Evolutionary conservation across 345 rosid genomes (phyloP), one percentile per base, ranked within the genome.

Genomic region (Gossypium turneri): DNA sequence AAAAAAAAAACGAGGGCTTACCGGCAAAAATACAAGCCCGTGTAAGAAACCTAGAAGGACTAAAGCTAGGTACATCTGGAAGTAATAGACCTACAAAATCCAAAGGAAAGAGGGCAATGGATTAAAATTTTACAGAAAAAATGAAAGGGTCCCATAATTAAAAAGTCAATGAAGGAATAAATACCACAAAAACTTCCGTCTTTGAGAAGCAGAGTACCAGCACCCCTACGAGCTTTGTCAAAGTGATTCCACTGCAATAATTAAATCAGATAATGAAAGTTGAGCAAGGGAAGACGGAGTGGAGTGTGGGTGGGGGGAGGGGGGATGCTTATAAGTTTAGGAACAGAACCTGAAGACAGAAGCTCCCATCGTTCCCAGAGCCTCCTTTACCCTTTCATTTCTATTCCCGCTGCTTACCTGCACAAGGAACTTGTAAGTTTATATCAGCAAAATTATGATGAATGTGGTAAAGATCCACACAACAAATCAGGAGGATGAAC

Each of bases 41-140:
- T 96, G 99, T 70, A 96, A 78, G 87, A 92, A 96, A 81, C 98
- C 99, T 13, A 96, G 94, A 29, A 93, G 92, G 73, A 93, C 99
- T 70, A 96, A 76, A 25, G 99, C 97, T 3, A 96, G 85, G 80
- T 96, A 96, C 99, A 96, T 93, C 82, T 92, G 90, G 85, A 96
- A 96, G 86, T 93, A 96, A 82, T 96, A 96, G 57, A 96, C 94
- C 99, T 95, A 85, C 61, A 19, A 56, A 72, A 22, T 29, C 41
- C 63, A 58, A 58, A 27, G 4, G 47, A n/a, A 50, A 34, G 24
- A 59, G 25, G 47, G 22, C 19, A 75, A 47, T 41, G n/a, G 19
- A 44, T 34, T 38, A 67, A 75, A 12, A 48, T 19, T 10, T 10
- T 4, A 59, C 12, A 59, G 17, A 75, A 9, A 19, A 27, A 53